Percentiles rank a stretch among this genome's conserved stretches.
Conservation (phyloP, 257 asterid genomes). For the Solanum virginianum region DNA sequence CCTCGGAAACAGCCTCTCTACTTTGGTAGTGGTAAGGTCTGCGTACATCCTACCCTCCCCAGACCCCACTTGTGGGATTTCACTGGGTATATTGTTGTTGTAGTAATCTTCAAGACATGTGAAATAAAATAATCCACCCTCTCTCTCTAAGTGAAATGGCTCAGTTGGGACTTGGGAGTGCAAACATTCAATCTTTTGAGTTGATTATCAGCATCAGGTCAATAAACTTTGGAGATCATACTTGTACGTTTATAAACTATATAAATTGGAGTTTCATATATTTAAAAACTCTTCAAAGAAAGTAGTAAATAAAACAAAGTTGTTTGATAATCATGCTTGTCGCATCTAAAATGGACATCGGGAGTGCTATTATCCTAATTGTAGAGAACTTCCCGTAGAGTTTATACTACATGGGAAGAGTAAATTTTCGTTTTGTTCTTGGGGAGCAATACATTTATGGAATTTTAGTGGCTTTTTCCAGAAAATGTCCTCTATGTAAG, state of each 20-base stretch:
- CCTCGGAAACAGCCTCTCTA: no score
- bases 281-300: not conserved
- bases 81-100: no score
- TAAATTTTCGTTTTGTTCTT: not conserved
- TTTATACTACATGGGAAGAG: not conserved
- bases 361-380: not conserved
- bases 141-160: not conserved
- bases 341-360: not conserved
- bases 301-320: not conserved
- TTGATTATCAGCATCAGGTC: not conserved
- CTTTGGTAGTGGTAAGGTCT: no score
- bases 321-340: not conserved
- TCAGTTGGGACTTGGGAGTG: not conserved
- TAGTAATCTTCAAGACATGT: not conserved
- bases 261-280: not conserved
- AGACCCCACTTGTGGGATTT: no score
- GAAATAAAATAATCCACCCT: not conserved
- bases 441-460: not conserved
- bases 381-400: not conserved
- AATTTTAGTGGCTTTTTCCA: not conserved
- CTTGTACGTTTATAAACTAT: not conserved
- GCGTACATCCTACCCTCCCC: no score
- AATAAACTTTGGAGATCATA: not conserved
- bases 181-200: not conserved
- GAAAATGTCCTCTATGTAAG: not conserved